phyloP scores from a whole-genome alignment of 2,329 filamentous ascomycete species.

The Aureobasidium sp. region DNA sequence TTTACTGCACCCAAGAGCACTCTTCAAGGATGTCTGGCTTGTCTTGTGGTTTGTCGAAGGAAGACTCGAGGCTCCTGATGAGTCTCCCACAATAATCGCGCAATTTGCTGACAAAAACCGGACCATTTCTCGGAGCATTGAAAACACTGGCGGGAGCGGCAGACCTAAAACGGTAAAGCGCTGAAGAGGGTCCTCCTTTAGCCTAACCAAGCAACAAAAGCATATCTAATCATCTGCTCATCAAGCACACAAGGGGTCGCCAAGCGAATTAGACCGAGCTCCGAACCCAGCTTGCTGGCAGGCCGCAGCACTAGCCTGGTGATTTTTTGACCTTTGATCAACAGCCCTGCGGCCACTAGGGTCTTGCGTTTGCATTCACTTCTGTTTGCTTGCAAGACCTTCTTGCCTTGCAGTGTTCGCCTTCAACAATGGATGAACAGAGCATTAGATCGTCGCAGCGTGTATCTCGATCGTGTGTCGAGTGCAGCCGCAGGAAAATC shows the following conservation, averaged over 20 bases:
- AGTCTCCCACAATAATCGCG: neutral
- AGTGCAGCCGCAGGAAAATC: constrained; percentile 14
- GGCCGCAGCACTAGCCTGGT: neutral
- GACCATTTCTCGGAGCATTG: neutral
- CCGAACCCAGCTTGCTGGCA: neutral
- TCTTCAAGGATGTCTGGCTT: neutral
- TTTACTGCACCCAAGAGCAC: neutral
- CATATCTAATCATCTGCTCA: neutral
- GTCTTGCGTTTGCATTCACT: neutral
- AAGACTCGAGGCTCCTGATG: neutral
- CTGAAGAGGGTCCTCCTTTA: neutral
- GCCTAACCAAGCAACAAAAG: neutral
- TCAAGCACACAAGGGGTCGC: neutral
- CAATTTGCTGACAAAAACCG: neutral
- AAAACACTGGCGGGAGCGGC: neutral
- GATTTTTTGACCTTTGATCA: neutral
- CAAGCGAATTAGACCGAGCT: neutral
- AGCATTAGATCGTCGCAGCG: constrained; percentile 6
- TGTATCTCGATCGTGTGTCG: constrained; percentile 10
- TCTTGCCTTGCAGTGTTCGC: neutral
- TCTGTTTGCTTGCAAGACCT: neutral
- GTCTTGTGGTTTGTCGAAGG: neutral
- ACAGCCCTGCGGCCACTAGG: neutral
- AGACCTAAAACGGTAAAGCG: neutral
- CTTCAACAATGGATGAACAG: constrained; percentile 7